A percentile compares a stretch with the other conserved stretches of the same genome.
Evolutionary conservation across 2,329 filamentous ascomycete genomes (phyloP).

Genomic region (Pseudogymnoascus verrucosus): DNA sequence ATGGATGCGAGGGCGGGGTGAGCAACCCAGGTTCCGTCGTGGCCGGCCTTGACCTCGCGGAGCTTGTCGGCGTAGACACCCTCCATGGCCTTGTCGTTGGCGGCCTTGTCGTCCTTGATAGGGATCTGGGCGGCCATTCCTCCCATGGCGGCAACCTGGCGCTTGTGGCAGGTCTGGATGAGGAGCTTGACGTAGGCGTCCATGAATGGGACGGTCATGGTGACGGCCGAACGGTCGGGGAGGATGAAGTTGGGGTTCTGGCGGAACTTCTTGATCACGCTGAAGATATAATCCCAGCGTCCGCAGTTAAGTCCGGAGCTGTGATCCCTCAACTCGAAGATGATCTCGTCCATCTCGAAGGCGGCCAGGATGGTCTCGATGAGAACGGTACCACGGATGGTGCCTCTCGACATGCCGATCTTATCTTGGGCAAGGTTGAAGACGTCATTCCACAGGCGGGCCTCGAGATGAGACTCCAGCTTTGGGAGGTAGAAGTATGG

Average conservation of each 20-base stretch:
- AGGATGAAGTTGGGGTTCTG: constrained; percentile 89
- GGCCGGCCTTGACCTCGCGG: constrained; percentile 86
- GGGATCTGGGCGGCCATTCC: constrained; percentile 99
- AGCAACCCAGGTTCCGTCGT: constrained; percentile 95
- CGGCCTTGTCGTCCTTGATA: constrained; percentile 86
- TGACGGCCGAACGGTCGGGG: constrained; percentile 82
- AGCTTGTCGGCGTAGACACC: constrained; percentile 91
- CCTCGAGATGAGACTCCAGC: constrained; percentile 97
- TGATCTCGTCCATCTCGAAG: constrained; percentile 99
- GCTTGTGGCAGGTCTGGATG: constrained; percentile 95
- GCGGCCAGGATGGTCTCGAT: constrained; percentile 97
- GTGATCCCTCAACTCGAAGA: constrained; percentile 97
- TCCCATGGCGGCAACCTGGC: constrained; percentile 97
- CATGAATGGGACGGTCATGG: constrained; percentile 99
- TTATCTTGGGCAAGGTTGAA: constrained; percentile 96
- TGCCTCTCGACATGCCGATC: constrained; percentile 80
- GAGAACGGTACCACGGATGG: constrained; percentile 87
- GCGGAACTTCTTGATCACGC: constrained; percentile 98
- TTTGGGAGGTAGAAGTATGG: constrained; percentile 98
- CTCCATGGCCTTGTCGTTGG: constrained; percentile 92
- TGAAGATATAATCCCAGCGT: constrained; percentile 99
- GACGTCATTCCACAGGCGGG: constrained; percentile 93
- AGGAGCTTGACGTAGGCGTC: constrained; percentile 92
- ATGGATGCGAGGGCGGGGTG: constrained; percentile 87
- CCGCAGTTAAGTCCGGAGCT: constrained; percentile 95